A percentile compares a stretch with the other conserved stretches of the same genome.
Conservation (phyloP, 441 rosid species). For the Croton laevigatus region DNA sequence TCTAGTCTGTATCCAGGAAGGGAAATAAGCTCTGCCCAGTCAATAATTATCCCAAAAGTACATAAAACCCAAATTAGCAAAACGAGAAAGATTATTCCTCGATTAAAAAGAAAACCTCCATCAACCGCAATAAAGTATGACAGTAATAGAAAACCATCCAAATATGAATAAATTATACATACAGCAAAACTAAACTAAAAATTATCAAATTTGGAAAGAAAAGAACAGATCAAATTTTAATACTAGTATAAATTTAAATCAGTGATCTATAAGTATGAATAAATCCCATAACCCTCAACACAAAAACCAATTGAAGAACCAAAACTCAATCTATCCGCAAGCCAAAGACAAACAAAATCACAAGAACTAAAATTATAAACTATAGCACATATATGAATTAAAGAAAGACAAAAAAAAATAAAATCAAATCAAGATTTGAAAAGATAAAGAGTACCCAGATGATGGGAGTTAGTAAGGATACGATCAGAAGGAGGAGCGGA, state of each 20-base stretch:
- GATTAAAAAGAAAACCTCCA: neutral
- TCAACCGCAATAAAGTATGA: neutral
- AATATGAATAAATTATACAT: neutral
- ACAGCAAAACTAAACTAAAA: neutral
- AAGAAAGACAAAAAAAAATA: neutral
- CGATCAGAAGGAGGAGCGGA: constrained; percentile 57
- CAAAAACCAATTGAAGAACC: neutral
- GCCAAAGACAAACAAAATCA: neutral
- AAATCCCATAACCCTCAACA: constrained; percentile 8
- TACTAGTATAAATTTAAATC: neutral
- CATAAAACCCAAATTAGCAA: neutral
- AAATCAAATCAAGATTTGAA: neutral
- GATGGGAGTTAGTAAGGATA: constrained; percentile 56
- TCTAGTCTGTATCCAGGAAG: neutral
- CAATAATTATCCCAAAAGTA: neutral
- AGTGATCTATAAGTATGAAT: neutral
- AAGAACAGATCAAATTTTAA: neutral
- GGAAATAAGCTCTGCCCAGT: neutral
- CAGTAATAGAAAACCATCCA: neutral
- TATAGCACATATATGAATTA: neutral
- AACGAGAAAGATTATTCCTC: neutral
- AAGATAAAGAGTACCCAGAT: constrained; percentile 26
- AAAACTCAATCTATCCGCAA: neutral
- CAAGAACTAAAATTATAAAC: neutral
- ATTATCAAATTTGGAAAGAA: neutral